phyloP scores from a whole-genome alignment of 371 early-diverging fungal genomes.

The Homolaphlyctis polyrhiza region DNA sequence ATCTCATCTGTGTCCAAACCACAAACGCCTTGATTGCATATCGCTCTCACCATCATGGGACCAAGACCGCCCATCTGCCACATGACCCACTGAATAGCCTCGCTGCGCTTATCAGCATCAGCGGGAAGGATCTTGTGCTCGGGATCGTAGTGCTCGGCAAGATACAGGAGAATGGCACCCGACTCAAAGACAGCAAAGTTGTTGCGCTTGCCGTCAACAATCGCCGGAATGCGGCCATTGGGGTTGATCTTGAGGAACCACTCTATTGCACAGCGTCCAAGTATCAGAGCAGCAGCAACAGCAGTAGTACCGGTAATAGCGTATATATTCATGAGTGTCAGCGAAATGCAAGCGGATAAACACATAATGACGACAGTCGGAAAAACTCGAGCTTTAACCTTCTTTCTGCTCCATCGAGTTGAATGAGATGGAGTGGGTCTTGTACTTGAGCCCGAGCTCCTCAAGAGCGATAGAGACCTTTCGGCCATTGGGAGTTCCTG shows the following conservation, averaged over 20 bases:
- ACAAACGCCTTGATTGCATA: neutral
- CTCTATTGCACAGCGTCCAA: conserved; percentile 5
- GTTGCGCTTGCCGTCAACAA: conserved; percentile 32
- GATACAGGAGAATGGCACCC: conserved; percentile 51
- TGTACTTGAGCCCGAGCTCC: conserved; percentile 34
- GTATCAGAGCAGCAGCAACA: neutral
- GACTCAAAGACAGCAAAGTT: conserved; percentile 49
- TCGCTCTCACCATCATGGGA: conserved; percentile 26
- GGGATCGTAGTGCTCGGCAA: conserved; percentile 47
- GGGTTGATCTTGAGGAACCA: conserved; percentile 54
- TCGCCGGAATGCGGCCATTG: conserved; percentile 48
- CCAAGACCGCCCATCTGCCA: conserved; percentile 43
- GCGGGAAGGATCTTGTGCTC: conserved; percentile 33
- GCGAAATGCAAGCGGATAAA: no score
- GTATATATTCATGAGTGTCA: no score
- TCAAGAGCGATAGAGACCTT: conserved; percentile 40
- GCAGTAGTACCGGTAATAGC: neutral
- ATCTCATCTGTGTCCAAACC: no score
- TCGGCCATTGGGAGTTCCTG: conserved; percentile 30
- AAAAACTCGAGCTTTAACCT: conserved; percentile 5
- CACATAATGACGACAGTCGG: neutral
- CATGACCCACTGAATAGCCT: conserved; percentile 50
- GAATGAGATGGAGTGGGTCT: conserved; percentile 25
- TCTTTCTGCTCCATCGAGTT: conserved; percentile 42
- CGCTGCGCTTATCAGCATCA: conserved; percentile 34